Conservation (phyloP, 805 yeast species). For the Saturnispora silvae region DNA sequence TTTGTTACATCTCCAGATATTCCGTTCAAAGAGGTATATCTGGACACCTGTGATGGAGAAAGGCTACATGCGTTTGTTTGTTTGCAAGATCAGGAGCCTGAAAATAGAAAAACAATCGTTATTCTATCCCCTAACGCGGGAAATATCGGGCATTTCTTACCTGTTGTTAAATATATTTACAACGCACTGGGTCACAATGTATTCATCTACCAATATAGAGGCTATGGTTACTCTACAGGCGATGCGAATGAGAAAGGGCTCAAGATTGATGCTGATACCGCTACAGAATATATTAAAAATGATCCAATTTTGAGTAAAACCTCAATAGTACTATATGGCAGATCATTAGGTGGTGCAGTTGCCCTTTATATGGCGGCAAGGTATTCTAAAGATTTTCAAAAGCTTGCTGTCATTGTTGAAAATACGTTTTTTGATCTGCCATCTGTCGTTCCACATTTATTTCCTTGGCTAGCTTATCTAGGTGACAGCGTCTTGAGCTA, state of each 20-base stretch:
- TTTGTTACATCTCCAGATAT: slow-evolving; percentile 72
- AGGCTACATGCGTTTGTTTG: slow-evolving; percentile 55
- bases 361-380: slow-evolving; percentile 70
- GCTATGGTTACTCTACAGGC: slow-evolving; percentile 81
- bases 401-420: slow-evolving; percentile 51
- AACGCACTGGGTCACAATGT: slow-evolving; percentile 60
- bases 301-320: slow-evolving; percentile 45
- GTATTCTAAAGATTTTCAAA: slow-evolving; percentile 27
- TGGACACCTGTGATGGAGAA: slow-evolving; percentile 64
- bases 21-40: slow-evolving; percentile 47
- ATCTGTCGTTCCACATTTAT: slow-evolving; percentile 60
- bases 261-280: slow-evolving; percentile 71
- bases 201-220: slow-evolving; percentile 78
- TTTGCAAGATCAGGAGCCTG: slow-evolving; percentile 35
- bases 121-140: slow-evolving; percentile 80
- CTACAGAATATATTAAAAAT: slow-evolving; percentile 44
- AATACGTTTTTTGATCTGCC: slow-evolving; percentile 75
- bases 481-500: slow-evolving; percentile 18
- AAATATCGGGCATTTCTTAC: slow-evolving; percentile 83
- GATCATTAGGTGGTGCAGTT: slow-evolving; percentile 93
- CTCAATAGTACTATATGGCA: slow-evolving; percentile 63
- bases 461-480: slow-evolving; percentile 53
- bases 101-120: slow-evolving; percentile 65
- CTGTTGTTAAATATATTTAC: slow-evolving; percentile 64
- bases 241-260: slow-evolving; percentile 66